These are phyloP conservation scores for Talaromyces sp. DNA, from an alignment of 2,329 filamentous ascomycete species.

Conservation along the genomic window DNA sequence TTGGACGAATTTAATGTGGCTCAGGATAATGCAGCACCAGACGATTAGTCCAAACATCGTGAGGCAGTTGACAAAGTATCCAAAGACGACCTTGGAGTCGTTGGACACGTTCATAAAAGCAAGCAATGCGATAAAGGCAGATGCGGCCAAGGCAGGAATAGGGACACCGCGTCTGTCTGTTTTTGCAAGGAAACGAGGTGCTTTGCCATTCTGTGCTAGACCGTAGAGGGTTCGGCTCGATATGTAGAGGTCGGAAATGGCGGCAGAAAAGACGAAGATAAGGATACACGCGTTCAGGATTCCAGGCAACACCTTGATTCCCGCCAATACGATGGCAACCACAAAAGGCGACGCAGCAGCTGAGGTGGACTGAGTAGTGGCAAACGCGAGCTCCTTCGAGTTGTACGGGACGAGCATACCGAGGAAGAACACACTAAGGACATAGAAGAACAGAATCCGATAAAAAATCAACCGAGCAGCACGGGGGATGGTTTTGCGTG, in stretches of 20 bases:
- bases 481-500: constrained; percentile 67
- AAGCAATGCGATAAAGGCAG: constrained; percentile 59
- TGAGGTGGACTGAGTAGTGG: constrained; percentile 27
- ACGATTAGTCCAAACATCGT: constrained; percentile 62
- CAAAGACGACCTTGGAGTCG: constrained; percentile 55
- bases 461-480: constrained; percentile 75
- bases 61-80: constrained; percentile 61
- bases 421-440: constrained; percentile 66
- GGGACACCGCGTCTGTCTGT: constrained; percentile 69
- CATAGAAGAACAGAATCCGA: constrained; percentile 75
- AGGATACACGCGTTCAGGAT: constrained; percentile 70
- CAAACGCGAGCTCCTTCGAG: constrained; percentile 55
- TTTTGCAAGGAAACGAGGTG: constrained; percentile 65
- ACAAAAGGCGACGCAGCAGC: constrained; percentile 69
- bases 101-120: constrained; percentile 62
- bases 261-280: constrained; percentile 70
- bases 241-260: constrained; percentile 72
- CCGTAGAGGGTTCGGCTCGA: constrained; percentile 70
- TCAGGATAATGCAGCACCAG: constrained; percentile 65
- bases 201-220: constrained; percentile 65
- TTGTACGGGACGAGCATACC: constrained; percentile 73
- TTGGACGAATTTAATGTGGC: constrained; percentile 62
- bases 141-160: constrained; percentile 59
- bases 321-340: constrained; percentile 62
- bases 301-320: constrained; percentile 59